A percentile compares a stretch with the other conserved stretches of the same genome.
Evolutionary conservation across 2,329 filamentous ascomycete genomes (phyloP).

Genomic region (Diaporthe nobilis): DNA sequence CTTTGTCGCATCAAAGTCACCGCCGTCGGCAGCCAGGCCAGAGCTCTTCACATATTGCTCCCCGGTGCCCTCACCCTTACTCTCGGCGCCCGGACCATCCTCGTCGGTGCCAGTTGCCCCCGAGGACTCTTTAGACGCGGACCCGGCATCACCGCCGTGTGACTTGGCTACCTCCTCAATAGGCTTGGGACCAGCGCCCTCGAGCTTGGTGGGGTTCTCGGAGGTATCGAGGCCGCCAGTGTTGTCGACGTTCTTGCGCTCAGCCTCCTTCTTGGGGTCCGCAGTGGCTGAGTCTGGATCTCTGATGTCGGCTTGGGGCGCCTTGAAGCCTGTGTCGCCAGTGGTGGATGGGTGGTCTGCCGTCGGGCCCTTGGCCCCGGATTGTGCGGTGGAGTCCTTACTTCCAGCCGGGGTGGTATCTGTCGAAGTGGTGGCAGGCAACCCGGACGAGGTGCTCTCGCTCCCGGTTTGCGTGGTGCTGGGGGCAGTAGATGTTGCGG

Average conservation of each 20-base stretch:
- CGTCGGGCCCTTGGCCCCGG: slow-evolving; percentile 40
- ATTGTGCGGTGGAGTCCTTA: slow-evolving; percentile 15
- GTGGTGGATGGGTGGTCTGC: slow-evolving; percentile 49
- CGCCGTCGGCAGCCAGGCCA: slow-evolving; percentile 74
- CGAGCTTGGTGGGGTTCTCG: slow-evolving; percentile 52
- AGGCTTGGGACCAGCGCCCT: slow-evolving; percentile 60
- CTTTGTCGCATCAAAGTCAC: slow-evolving; percentile 75
- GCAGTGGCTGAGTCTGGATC: slow-evolving; percentile 52
- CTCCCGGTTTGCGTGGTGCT: slow-evolving; percentile 8
- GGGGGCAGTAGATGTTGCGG: not conserved
- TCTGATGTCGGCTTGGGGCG: slow-evolving; percentile 58
- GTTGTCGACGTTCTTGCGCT: slow-evolving; percentile 55
- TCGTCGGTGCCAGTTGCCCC: slow-evolving; percentile 37
- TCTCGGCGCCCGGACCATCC: slow-evolving; percentile 49
- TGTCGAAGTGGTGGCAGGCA: slow-evolving; percentile 17
- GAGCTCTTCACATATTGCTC: slow-evolving; percentile 70
- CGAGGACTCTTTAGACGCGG: slow-evolving; percentile 2
- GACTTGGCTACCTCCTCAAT: slow-evolving; percentile 55
- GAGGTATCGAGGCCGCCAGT: slow-evolving; percentile 50
- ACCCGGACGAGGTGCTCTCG: not conserved
- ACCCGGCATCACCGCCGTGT: slow-evolving; percentile 50
- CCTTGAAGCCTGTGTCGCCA: slow-evolving; percentile 46
- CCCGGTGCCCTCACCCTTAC: slow-evolving; percentile 63
- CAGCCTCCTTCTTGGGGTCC: slow-evolving; percentile 46
- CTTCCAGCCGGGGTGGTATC: not conserved